Base-by-base conservation (phyloP, 1,139 yeast genomes). In the Sugiyamaella grinbergsii region DNA sequence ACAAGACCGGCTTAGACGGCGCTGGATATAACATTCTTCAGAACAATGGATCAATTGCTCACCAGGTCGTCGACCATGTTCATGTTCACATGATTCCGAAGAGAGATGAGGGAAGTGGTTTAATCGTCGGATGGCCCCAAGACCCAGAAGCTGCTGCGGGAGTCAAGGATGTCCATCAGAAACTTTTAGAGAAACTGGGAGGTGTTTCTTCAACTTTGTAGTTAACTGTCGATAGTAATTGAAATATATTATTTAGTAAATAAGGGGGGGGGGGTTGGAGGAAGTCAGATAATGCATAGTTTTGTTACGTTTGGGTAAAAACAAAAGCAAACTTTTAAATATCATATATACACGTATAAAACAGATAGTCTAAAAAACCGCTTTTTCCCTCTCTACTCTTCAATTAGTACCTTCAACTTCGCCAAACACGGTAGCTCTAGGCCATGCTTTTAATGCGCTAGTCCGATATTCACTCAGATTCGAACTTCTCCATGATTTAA, bases 61-160 rank as follows among this genome's bases (percentile, higher is more conserved):
- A 91, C 67, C 98, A 93, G 71, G 82, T 77, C 53, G 97, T 93
- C 54, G 95, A 86, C 63, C 98, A 93, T 68, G 97, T 91, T 52
- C 98, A 91, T 69, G 86, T 93, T 78, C 98, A 93, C 67, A 80
- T 93, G 70, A 93, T 93, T 64, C 98, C 98, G 40, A 91, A 91
- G 77, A 77, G 77, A 53, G 82, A 82, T 60, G 73, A 68, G 2
- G 76, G 76, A 34, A 74, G 90, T 15, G 98, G 98, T 0, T 77
- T 91, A 57, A 77, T 76, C 32, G 90, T 91, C 32, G 96, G 93
- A 28, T 91, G 98, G 97, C 97, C 97, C 4, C 82, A 88, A n/a
- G 80, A 82, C 59, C 78, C 76, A 51, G 67, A 62, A 13, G 68
- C 63, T 18, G 84, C 93, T 23, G 85, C 85, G 64, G 79, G 84